These are phyloP conservation scores for Kwoniella shivajii DNA, from an alignment of 1,284 basidiomycete species.

Conservation along the genomic window DNA sequence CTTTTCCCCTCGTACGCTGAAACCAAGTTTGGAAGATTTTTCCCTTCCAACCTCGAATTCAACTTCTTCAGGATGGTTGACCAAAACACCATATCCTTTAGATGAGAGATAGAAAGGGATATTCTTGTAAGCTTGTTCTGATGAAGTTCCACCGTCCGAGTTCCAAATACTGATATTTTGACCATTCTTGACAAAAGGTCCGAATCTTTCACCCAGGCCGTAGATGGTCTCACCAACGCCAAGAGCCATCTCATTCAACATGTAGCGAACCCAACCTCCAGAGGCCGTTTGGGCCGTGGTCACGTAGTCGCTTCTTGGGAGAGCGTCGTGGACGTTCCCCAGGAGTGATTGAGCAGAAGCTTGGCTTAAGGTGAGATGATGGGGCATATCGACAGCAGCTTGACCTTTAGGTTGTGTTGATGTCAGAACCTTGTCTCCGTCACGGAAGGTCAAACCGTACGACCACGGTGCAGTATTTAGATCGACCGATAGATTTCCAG, in stretches of 20 bases:
- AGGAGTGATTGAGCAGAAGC: no score
- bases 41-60: constrained; percentile 73
- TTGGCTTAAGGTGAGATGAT: no score
- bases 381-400: no score
- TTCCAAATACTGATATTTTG: constrained; percentile 68
- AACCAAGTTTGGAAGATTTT: constrained; percentile 70
- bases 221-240: constrained; percentile 72
- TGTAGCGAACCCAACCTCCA: constrained; percentile 55
- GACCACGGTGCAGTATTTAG: no score
- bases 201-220: constrained; percentile 69
- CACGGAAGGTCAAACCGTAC: no score
- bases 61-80: constrained; percentile 71
- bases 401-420: no score
- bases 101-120: constrained; percentile 54
- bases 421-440: no score
- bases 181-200: constrained; percentile 74
- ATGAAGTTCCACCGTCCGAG: constrained; percentile 58
- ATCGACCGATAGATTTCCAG: no score
- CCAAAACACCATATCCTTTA: constrained; percentile 70
- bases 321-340: constrained; percentile 56
- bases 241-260: constrained; percentile 68
- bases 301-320: constrained; percentile 15
- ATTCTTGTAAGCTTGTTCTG: constrained; percentile 68
- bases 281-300: constrained; percentile 7
- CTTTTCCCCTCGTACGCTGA: constrained; percentile 65